phyloP scores from a whole-genome alignment of 495 filamentous ascomycete species.

The Penicillium ucsense region DNA sequence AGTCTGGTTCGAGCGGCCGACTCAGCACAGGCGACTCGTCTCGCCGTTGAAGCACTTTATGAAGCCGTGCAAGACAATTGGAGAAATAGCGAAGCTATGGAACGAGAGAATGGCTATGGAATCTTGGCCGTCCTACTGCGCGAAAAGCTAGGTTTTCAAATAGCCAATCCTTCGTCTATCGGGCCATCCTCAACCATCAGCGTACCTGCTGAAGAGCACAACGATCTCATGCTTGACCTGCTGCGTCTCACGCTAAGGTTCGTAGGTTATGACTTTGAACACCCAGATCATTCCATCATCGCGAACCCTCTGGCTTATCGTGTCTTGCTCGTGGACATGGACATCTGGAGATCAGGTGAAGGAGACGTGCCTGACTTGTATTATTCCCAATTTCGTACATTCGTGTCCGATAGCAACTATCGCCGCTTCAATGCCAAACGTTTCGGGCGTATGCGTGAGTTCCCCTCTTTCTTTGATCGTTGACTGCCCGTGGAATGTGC shows the following conservation, averaged over 20 bases:
- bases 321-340: slow-evolving; percentile 81
- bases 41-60: slow-evolving; percentile 75
- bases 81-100: slow-evolving; percentile 98
- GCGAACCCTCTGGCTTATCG: slow-evolving; percentile 92
- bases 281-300: slow-evolving; percentile 78
- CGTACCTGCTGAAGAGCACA: slow-evolving; percentile 39
- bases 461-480: neutral
- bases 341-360: slow-evolving; percentile 78
- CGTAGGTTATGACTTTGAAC: slow-evolving; percentile 70
- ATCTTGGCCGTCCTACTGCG: slow-evolving; percentile 72
- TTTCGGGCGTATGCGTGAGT: slow-evolving; percentile 82
- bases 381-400: slow-evolving; percentile 80
- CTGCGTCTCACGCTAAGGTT: slow-evolving; percentile 72
- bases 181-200: slow-evolving; percentile 27
- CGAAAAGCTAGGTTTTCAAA: slow-evolving; percentile 53
- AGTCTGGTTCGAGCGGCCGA: slow-evolving; percentile 71
- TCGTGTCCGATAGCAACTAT: slow-evolving; percentile 76
- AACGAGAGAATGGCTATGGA: slow-evolving; percentile 86
- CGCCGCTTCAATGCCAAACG: slow-evolving; percentile 85
- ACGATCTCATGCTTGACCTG: slow-evolving; percentile 57
- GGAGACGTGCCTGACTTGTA: slow-evolving; percentile 70
- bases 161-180: slow-evolving; percentile 15
- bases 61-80: slow-evolving; percentile 78
- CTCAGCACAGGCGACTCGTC: slow-evolving; percentile 56
- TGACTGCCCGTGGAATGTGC: neutral